Base-by-base conservation (phyloP, 352 stramenopile genomes). In the Globisporangium viniferum region DNA sequence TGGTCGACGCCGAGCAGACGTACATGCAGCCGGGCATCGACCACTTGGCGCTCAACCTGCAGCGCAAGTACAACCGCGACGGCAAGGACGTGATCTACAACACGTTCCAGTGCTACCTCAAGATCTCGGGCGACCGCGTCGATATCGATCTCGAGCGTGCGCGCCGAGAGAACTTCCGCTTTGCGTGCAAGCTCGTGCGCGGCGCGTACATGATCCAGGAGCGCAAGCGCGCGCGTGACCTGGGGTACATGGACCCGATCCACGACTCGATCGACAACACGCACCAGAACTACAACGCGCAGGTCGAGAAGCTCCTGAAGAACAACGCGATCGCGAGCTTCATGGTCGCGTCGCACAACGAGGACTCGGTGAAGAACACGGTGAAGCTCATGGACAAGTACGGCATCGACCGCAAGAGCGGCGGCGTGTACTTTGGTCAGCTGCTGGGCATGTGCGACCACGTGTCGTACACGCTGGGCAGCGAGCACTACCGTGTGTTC, bases 21-120 rank as follows among this genome's bases (percentile, higher is more conserved):
- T 98, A 98, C 79, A 98, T 98, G 77, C 98, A 99, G 80, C 96
- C 97, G 7, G 97, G 92, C 14, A 99, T 99, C 75, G 98, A 99
- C 74, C 90, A 98, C 73, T 73, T 98, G 55, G 81, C 86, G 64
- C 75, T 96, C 49, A 90, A 92, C 62, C 66, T 97, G 27, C 87
- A 95, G 81, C 86, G 84, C 55, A 85, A 91, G 69, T 97, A 97
- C 88, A 98, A 99, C 74, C 86, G 82, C 29, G 75, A 92, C 46
- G 77, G 85, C 56, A 73, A 72, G 41, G 74, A 97, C 58, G 80
- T 97, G 39, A 98, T 99, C 71, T 99, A 98, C 88, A 98, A 98
- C 76, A 99, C 97, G 20, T 99, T 98, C 75, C 98, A 99, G 82
- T 99, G 97, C 81, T 99, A 99, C 82, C 82, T 99, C 36, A 98